Base-by-base conservation (phyloP, 1,284 basidiomycete species). In the Amylostereum chailletii region DNA sequence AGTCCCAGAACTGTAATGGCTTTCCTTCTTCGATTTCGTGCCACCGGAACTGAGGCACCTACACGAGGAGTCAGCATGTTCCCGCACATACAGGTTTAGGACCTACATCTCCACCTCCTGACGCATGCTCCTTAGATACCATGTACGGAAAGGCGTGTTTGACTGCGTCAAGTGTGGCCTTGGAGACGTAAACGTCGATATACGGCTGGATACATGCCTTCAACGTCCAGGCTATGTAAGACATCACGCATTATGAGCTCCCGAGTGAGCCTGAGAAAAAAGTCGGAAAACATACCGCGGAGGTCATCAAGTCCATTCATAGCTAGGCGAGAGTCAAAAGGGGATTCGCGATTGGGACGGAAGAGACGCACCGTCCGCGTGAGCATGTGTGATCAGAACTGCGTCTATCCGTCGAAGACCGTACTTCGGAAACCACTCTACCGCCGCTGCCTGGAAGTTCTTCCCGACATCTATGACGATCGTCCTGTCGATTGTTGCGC, bases 261-360 rank as follows among this genome's bases (percentile, higher is more conserved):
- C 31, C 33, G 29, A 43, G 45, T 44, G 19, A 55, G 41, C 29
- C 9, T n/a, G 34, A 50, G 48, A 46, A 51, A 33, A 46, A 32
- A 41, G 34, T 27, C 42, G 27, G 19, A 19, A 19, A 19, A 59
- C 67, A 53, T 55, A 84, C 86, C 83, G 72, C 88, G 71, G 34
- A 91, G 69, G 62, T 91, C 89, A 65, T 91, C 88, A 50, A 91
- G 61, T 3, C 89, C 89, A 59, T 90, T 89, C 71, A 89, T 86
- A 9, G 88, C 88, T 86, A 54, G 39, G 43, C 45, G 47, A 53
- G 47, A 44, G 55, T 54, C 46, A 50, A 48, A 33, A 47, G 46
- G 39, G 50, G 34, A 42, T 43, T 43, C 44, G 40, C 11, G 43
- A 51, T 32, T 31, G 48, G 19, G 34, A 43, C 26, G 39, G 52